Percentiles rank a stretch among this genome's conserved stretches.
Conservation (phyloP, 176 grass and related monocot genomes). For the Aegilops bicornis region DNA sequence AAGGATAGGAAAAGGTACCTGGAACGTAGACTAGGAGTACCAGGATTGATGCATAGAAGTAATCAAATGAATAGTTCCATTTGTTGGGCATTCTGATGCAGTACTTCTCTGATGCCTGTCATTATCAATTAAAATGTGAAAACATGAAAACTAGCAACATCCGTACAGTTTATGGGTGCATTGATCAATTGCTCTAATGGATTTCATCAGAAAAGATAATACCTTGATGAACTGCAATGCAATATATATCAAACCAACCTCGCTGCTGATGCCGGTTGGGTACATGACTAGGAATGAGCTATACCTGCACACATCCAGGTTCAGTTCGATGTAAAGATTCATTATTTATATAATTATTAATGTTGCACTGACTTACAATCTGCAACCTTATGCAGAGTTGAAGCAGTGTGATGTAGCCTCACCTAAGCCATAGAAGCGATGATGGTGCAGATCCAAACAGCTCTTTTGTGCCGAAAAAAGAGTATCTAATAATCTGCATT, state of each 20-base stretch:
- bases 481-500: too few relatives aligned
- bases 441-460: too few relatives aligned
- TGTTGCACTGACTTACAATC: too few relatives aligned
- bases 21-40: constrained; percentile 44
- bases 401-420: too few relatives aligned
- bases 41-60: constrained; percentile 34
- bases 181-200: not conserved
- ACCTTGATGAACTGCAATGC: not conserved
- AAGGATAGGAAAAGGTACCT: not conserved
- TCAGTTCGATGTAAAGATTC: not conserved
- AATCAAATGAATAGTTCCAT: constrained; percentile 50
- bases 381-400: too few relatives aligned
- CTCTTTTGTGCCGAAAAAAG: too few relatives aligned
- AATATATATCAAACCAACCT: constrained; percentile 8
- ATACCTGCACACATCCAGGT: not conserved
- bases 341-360: not conserved
- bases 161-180: not conserved
- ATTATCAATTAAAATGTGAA: not conserved
- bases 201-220: not conserved
- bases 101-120: constrained; percentile 19
- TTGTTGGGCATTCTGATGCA: constrained; percentile 38
- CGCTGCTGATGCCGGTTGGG: constrained; percentile 18
- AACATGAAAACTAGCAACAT: not conserved
- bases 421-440: too few relatives aligned
- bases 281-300: constrained; percentile 19